These are phyloP conservation scores for Yamadazyma atlantica DNA, from an alignment of 1,139 yeast genomes.

Conservation along the genomic window DNA sequence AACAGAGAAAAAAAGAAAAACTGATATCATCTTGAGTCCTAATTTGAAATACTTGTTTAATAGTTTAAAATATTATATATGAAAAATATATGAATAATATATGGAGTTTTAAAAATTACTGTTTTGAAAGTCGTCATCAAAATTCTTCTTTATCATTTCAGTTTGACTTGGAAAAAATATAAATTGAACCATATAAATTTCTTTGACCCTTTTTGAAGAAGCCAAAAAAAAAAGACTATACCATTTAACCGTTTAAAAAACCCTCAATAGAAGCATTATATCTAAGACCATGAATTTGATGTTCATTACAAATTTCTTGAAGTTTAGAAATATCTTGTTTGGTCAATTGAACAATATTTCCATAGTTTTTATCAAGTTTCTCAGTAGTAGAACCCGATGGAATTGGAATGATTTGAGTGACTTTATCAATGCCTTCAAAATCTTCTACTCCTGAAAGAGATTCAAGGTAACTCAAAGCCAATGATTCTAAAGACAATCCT, in stretches of 20 bases:
- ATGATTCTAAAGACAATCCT: slow-evolving; percentile 57
- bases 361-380: slow-evolving; percentile 61
- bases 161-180: background rate
- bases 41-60: background rate
- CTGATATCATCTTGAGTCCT: too few species aligned
- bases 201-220: too few species aligned
- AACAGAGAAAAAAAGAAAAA: slow-evolving; percentile 22
- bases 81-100: too few species aligned
- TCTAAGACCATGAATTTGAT: slow-evolving; percentile 5
- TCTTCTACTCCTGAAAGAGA: slow-evolving; percentile 9
- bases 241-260: background rate
- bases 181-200: too few species aligned
- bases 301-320: slow-evolving; percentile 5
- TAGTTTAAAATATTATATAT: background rate
- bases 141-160: too few species aligned
- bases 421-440: slow-evolving; percentile 33
- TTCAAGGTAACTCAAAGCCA: slow-evolving; percentile 72
- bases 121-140: too few species aligned
- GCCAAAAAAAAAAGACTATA: background rate
- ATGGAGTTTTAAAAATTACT: too few species aligned
- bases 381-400: slow-evolving; percentile 67
- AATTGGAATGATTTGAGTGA: slow-evolving; percentile 68
- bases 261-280: slow-evolving; percentile 5
- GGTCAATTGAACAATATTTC: slow-evolving; percentile 12
- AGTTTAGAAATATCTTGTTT: slow-evolving; percentile 7